These are phyloP conservation scores for Hortiboletus campestris DNA, from an alignment of 768 basidiomycete genomes.

Conservation along the genomic window DNA sequence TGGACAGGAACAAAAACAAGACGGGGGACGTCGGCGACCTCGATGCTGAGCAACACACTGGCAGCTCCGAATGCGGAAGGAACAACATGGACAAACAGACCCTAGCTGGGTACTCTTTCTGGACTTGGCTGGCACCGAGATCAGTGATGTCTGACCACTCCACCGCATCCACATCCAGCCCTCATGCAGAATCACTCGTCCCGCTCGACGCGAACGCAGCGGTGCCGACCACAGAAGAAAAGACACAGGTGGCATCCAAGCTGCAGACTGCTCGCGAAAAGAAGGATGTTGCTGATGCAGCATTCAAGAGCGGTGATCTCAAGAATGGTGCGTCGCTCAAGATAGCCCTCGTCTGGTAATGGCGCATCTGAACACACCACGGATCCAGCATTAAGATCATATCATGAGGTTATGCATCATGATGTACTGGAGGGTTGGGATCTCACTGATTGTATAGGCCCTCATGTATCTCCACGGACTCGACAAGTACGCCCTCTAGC, in stretches of 20 bases:
- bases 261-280: slow-evolving; percentile 60
- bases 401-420: slow-evolving; percentile 57
- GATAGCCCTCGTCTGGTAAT: not conserved
- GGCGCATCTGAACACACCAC: not conserved
- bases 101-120: not conserved
- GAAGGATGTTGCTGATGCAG: slow-evolving; percentile 65
- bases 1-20: not conserved
- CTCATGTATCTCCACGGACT: slow-evolving; percentile 72
- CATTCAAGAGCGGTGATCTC: slow-evolving; percentile 64
- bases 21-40: slow-evolving; percentile 10
- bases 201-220: slow-evolving; percentile 23
- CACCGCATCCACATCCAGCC: not conserved
- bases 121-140: not conserved
- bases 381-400: slow-evolving; percentile 58
- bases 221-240: slow-evolving; percentile 16
- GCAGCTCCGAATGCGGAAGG: slow-evolving; percentile 14
- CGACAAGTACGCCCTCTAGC: slow-evolving; percentile 57
- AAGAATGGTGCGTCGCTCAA: slow-evolving; percentile 49
- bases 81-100: slow-evolving; percentile 28
- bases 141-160: slow-evolving; percentile 17
- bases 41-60: not conserved
- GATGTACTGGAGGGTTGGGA: not conserved
- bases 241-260: slow-evolving; percentile 43
- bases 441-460: slow-evolving; percentile 41
- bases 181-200: not conserved